Percentiles rank a stretch among this genome's conserved stretches.
Evolutionary conservation across 1,139 yeast species (phyloP).

Genomic region (Saccharomyces hybrid): DNA sequence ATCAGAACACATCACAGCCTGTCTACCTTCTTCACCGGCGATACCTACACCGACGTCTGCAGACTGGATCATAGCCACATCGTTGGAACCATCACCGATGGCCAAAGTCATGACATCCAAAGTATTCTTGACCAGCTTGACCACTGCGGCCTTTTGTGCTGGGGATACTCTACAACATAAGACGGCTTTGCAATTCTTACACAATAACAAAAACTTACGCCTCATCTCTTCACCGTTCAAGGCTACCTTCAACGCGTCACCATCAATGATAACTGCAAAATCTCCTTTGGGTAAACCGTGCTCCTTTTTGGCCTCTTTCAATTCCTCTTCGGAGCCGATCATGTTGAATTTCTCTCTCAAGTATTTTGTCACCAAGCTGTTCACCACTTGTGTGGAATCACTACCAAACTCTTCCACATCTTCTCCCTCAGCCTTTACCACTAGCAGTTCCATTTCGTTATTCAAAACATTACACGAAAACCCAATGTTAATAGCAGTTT

Average conservation of each 20-base stretch:
- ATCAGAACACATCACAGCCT: conserved; percentile 96
- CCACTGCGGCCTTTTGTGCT: conserved; percentile 93
- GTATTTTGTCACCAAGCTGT: conserved; percentile 52
- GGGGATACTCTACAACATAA: conserved; percentile 96
- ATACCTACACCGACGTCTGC: conserved; percentile 98
- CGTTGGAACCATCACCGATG: conserved; percentile 97
- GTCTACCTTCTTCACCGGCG: conserved; percentile 97
- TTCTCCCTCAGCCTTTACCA: conserved; percentile 46
- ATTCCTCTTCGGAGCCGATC: conserved; percentile 48
- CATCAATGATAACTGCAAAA: conserved; percentile 84
- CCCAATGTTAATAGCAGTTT: conserved; percentile 96
- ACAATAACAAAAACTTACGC: conserved; percentile 69
- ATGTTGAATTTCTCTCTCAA: conserved; percentile 54
- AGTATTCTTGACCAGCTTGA: conserved; percentile 72
- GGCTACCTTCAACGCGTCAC: conserved; percentile 78
- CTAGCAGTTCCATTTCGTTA: conserved; percentile 77
- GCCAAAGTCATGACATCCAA: conserved; percentile 85
- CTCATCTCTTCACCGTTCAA: conserved; percentile 48
- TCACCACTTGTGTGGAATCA: conserved; percentile 39
- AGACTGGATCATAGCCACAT: conserved; percentile 97
- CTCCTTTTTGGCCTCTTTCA: conserved; percentile 58
- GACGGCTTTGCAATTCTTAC: conserved; percentile 92
- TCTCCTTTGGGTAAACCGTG: conserved; percentile 77
- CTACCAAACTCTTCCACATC: conserved; percentile 36
- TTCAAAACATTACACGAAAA: conserved; percentile 88